Evolutionary conservation across 2,329 filamentous ascomycete genomes (phyloP).

Genomic region (Phyllosticta ampelicida): DNA sequence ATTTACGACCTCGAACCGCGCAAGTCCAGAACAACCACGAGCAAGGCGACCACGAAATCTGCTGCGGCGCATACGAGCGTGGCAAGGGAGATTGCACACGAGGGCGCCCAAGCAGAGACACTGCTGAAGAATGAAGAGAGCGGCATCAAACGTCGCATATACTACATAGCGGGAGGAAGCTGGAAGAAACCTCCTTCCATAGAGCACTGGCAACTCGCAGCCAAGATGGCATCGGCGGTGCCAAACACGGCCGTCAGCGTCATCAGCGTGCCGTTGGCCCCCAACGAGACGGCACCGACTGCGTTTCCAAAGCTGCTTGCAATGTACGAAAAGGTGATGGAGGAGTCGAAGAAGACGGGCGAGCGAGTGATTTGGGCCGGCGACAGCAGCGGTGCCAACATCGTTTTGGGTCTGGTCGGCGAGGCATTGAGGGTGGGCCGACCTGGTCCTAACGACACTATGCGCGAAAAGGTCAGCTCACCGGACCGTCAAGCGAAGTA

Average conservation of each 20-base stretch:
- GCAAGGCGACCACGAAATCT: slow-evolving; percentile 7
- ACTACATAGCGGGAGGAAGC: slow-evolving; percentile 47
- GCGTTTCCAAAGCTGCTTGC: slow-evolving; percentile 38
- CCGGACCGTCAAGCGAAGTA: not conserved
- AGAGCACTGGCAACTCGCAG: slow-evolving; percentile 43
- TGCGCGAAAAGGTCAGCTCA: not conserved
- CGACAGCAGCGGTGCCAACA: slow-evolving; percentile 47
- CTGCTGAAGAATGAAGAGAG: slow-evolving; percentile 4
- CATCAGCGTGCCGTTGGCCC: slow-evolving; percentile 45
- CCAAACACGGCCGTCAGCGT: slow-evolving; percentile 34
- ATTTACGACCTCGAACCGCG: slow-evolving; percentile 35
- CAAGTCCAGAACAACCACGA: slow-evolving; percentile 4
- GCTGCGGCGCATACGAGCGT: not conserved
- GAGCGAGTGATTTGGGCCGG: slow-evolving; percentile 42
- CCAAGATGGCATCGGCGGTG: slow-evolving; percentile 35
- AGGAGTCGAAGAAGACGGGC: slow-evolving; percentile 24
- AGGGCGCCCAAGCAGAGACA: not conserved
- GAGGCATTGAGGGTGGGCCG: slow-evolving; percentile 26
- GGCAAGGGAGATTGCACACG: slow-evolving; percentile 2
- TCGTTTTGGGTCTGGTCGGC: slow-evolving; percentile 35
- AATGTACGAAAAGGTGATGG: slow-evolving; percentile 35
- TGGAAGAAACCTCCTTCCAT: slow-evolving; percentile 42
- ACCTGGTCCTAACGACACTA: slow-evolving; percentile 1
- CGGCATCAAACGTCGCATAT: slow-evolving; percentile 27
- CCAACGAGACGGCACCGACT: slow-evolving; percentile 38